A percentile compares a stretch with the other conserved stretches of the same genome.
Conservation (phyloP, 495 filamentous ascomycete genomes). For the Trichoderma gamsii region DNA sequence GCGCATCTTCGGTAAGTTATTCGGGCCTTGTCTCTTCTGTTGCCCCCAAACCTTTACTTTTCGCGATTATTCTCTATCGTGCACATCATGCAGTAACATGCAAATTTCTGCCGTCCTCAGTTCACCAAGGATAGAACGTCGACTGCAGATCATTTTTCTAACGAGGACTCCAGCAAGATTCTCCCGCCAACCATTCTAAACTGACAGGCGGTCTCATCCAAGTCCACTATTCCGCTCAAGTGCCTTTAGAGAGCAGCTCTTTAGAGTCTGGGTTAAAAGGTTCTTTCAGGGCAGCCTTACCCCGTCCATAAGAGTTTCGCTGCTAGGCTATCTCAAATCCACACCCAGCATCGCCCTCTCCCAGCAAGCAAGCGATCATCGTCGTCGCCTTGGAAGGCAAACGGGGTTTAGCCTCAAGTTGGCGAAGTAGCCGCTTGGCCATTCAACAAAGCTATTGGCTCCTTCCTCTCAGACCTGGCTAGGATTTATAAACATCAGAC, state of each 20-base stretch:
- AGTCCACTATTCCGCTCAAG: too few relatives aligned
- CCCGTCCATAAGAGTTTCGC: neutral
- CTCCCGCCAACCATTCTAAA: neutral
- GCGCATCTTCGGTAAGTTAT: neutral
- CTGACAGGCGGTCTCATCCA: neutral
- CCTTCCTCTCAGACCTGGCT: neutral
- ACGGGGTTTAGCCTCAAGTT: neutral
- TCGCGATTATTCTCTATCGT: neutral
- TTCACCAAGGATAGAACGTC: neutral
- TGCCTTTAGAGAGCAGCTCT: neutral
- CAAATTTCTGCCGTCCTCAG: neutral
- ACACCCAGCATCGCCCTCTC: neutral
- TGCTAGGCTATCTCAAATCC: neutral
- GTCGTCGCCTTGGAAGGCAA: neutral
- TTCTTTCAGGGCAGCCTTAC: conserved; percentile 1
- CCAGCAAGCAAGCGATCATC: neutral
- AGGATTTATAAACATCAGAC: too few relatives aligned
- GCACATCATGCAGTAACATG: neutral
- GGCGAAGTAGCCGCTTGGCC: neutral
- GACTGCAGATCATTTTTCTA: neutral
- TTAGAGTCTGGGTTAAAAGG: neutral
- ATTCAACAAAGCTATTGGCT: neutral
- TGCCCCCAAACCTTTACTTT: neutral
- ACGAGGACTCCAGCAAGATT: neutral
- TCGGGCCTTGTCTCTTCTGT: neutral